Conservation (phyloP, 2,329 filamentous ascomycete genomes). For the Cercospora sojina region DNA sequence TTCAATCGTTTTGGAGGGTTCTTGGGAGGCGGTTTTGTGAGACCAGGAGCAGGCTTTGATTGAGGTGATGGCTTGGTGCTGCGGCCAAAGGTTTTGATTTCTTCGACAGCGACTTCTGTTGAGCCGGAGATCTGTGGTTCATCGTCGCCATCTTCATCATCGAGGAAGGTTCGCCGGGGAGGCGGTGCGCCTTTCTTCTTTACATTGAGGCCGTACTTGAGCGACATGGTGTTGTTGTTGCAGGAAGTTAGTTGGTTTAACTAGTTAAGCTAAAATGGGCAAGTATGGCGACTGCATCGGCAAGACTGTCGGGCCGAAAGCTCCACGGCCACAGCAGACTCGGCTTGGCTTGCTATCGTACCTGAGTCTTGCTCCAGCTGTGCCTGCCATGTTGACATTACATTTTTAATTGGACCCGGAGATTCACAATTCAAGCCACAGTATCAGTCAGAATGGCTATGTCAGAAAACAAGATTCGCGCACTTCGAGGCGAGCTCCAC, state of each 20-base stretch:
- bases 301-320: neutral
- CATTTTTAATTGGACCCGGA: too few species aligned
- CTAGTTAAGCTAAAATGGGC: constrained; percentile 1
- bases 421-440: neutral
- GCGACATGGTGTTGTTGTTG: constrained; percentile 33
- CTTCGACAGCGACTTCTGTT: constrained; percentile 48
- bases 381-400: neutral
- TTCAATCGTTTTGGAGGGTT: constrained; percentile 43
- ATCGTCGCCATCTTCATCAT: constrained; percentile 35
- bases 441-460: constrained; percentile 12
- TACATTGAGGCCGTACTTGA: constrained; percentile 40
- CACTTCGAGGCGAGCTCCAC: constrained; percentile 59
- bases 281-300: constrained; percentile 6
- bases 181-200: constrained; percentile 32
- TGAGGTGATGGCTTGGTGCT: constrained; percentile 38
- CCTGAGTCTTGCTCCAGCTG: neutral
- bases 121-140: constrained; percentile 25
- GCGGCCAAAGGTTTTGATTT: constrained; percentile 58
- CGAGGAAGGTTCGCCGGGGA: constrained; percentile 24
- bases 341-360: neutral
- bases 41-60: constrained; percentile 35
- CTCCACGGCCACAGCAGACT: neutral
- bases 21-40: constrained; percentile 35
- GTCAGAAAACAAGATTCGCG: constrained; percentile 39
- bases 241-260: constrained; percentile 4